Conservation (phyloP, 2,329 filamentous ascomycete genomes). For the Fusarium cyanostomum region DNA sequence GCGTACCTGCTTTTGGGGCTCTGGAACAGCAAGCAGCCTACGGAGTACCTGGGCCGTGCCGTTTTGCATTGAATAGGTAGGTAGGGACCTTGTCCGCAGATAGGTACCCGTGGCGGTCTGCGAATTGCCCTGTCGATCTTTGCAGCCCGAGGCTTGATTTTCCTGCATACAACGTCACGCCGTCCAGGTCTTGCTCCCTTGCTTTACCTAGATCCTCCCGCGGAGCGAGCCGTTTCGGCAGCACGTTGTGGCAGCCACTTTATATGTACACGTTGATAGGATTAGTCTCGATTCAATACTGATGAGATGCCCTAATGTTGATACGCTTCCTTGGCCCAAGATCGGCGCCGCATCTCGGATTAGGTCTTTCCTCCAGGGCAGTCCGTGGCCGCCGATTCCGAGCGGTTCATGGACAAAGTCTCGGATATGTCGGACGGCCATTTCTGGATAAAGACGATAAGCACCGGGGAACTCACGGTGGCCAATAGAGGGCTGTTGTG, state of each 20-base stretch:
- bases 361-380: not conserved
- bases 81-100: constrained; percentile 1
- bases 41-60: not conserved
- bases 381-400: too few species aligned
- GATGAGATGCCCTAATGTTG: too few species aligned
- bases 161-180: constrained; percentile 1
- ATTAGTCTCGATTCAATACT: not conserved
- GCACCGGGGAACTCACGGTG: too few species aligned
- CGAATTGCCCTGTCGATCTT: constrained; percentile 7
- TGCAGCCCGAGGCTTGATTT: constrained; percentile 1
- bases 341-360: too few species aligned
- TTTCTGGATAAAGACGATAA: too few species aligned
- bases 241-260: not conserved
- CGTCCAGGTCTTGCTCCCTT: not conserved
- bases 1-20: constrained; percentile 1
- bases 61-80: not conserved
- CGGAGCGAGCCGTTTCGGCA: not conserved
- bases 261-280: not conserved
- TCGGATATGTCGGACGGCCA: too few species aligned
- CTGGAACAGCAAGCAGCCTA: constrained; percentile 2
- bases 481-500: too few species aligned
- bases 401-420: too few species aligned
- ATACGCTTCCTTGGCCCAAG: too few species aligned
- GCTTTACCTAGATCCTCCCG: not conserved
- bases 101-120: constrained; percentile 6